Evolutionary conservation across 2,329 filamentous ascomycete genomes (phyloP).

Genomic region (Allantophomopsis lycopodina): DNA sequence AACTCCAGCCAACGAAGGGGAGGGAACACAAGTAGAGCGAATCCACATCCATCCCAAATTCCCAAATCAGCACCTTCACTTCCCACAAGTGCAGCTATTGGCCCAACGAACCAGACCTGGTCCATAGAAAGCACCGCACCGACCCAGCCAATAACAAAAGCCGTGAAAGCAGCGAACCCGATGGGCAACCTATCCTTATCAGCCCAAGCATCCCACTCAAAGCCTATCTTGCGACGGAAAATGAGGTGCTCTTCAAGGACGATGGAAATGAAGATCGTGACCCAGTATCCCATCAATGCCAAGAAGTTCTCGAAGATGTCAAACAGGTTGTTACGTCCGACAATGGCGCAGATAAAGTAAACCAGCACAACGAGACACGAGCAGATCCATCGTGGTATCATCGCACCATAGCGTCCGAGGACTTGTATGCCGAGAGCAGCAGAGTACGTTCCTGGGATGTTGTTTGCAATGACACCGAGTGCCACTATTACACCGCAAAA

Average conservation of each 20-base stretch:
- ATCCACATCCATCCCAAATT: not conserved
- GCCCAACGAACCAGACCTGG: slow-evolving; percentile 53
- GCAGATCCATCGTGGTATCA: slow-evolving; percentile 50
- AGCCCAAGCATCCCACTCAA: slow-evolving; percentile 49
- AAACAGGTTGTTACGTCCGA: slow-evolving; percentile 43
- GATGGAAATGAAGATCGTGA: slow-evolving; percentile 50
- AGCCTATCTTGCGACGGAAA: slow-evolving; percentile 35
- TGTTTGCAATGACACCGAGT: slow-evolving; percentile 51
- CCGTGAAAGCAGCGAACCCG: slow-evolving; percentile 43
- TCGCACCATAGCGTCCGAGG: slow-evolving; percentile 40
- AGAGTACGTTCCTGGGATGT: slow-evolving; percentile 50
- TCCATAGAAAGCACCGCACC: slow-evolving; percentile 55
- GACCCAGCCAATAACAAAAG: slow-evolving; percentile 51
- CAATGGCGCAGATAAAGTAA: slow-evolving; percentile 50
- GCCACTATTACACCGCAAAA: slow-evolving; percentile 54
- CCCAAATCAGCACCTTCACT: slow-evolving; percentile 8
- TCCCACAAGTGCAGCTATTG: slow-evolving; percentile 39
- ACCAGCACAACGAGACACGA: slow-evolving; percentile 47
- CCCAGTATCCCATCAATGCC: slow-evolving; percentile 59
- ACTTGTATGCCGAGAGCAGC: slow-evolving; percentile 53
- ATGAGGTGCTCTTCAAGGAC: slow-evolving; percentile 46
- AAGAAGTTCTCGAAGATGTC: slow-evolving; percentile 58
- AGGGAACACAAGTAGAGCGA: not conserved
- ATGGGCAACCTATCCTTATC: slow-evolving; percentile 42
- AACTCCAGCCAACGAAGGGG: not conserved